Evolutionary conservation across 2,329 filamentous ascomycete species (phyloP), one percentile per base, ranked within the genome.

Genomic region (Metarhizium anisopliae): DNA sequence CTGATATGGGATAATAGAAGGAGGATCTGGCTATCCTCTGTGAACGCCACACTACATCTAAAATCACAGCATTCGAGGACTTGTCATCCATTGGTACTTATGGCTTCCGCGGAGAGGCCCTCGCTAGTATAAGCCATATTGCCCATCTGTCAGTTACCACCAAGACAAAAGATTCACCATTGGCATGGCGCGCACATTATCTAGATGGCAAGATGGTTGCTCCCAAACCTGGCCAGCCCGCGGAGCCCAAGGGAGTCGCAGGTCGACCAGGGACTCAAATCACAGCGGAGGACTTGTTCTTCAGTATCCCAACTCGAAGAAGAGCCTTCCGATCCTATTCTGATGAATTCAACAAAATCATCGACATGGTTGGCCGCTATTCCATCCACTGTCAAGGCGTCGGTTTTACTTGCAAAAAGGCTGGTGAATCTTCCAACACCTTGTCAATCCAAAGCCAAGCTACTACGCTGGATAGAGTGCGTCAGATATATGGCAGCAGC

Each of bases 91-190:
- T 99, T 61, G 86, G 85, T 52, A 97, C 94, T 1, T 99, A 99
- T 70, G 94, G 94, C n/a, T 99, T 99, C 67, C 87, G 94, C 54
- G 94, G 94, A 55, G 94, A 99, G 72, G 94, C 94, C 3, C 75
- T 99, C 55, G 94, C 94, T 14, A 97, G 94, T 72, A 99, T 99
- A 69, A 97, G 93, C 67, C 94, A 99, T 68, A 96, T 99, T 64
- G 93, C 95, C 38, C 95, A 99, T 74, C 79, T 99, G 25, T 90
- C 87, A 4, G 90, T 99, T 47, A 97, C 93, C 1, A 99, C 95
- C 7, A 95, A 91, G 69, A 97, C 92, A 1, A 87, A 88, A 57
- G 85, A 90, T 47, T 95, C 92, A 0, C 86, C 84, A 62, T 89
- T 90, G 71, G 94, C 94, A 16, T 99, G 89, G 89, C 86, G 89